These are phyloP conservation scores for Ambrosiella cleistominuta DNA, from an alignment of 2,329 filamentous ascomycete genomes.

Conservation along the genomic window DNA sequence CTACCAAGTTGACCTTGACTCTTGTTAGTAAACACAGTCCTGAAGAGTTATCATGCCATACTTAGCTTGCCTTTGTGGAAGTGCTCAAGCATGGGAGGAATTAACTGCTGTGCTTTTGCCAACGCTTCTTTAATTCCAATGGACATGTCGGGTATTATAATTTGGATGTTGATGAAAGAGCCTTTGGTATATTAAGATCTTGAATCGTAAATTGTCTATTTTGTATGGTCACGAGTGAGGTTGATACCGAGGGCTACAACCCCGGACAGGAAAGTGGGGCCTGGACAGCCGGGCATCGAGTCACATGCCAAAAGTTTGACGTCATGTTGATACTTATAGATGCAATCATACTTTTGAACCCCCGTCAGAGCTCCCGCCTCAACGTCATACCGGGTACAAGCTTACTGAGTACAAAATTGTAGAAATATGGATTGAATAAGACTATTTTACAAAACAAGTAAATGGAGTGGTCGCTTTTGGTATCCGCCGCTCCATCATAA, in stretches of 20 bases:
- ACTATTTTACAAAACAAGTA: conserved; percentile 4
- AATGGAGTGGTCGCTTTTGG: not conserved
- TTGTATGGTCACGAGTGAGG: too few relatives aligned
- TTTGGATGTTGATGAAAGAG: not conserved
- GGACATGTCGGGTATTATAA: conserved; percentile 34
- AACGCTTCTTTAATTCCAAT: conserved; percentile 58
- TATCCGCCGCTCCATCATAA: not conserved
- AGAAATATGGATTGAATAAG: not conserved
- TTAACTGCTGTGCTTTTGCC: conserved; percentile 66
- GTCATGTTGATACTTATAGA: too few relatives aligned
- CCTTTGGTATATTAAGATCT: not conserved
- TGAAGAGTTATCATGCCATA: not conserved
- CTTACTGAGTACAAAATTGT: not conserved
- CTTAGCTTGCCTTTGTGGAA: conserved; percentile 72
- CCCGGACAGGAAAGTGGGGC: too few relatives aligned
- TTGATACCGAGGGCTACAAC: too few relatives aligned
- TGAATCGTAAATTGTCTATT: too few relatives aligned
- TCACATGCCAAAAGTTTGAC: too few relatives aligned
- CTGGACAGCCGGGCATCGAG: too few relatives aligned
- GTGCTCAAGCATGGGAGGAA: conserved; percentile 84
- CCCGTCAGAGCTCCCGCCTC: too few relatives aligned
- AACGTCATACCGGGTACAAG: not conserved
- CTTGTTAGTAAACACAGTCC: not conserved
- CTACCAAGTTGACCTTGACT: conserved; percentile 68
- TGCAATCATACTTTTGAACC: too few relatives aligned